Conservation (phyloP, 106 monocot species). For the Phalaenopsis aphrodite region DNA sequence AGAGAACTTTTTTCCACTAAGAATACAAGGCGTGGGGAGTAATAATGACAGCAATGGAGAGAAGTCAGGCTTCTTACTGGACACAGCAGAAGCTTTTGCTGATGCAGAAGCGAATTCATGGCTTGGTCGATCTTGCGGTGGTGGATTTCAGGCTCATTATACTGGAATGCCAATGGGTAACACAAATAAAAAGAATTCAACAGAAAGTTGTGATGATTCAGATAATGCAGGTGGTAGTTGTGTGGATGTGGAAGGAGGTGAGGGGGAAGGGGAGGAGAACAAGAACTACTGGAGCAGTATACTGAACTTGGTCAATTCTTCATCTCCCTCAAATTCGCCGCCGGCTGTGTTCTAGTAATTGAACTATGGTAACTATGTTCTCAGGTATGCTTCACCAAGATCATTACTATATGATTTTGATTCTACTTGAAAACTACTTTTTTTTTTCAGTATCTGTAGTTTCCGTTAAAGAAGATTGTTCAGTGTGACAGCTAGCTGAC, state of each 20-base stretch:
- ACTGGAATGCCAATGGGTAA: background rate
- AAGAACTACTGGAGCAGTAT: conserved; percentile 60
- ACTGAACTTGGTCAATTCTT: conserved; percentile 44
- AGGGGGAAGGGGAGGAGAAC: conserved; percentile 25
- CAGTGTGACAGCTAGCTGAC: no score
- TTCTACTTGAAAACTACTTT: background rate
- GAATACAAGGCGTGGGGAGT: background rate
- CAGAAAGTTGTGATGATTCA: conserved; percentile 5
- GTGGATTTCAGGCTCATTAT: background rate
- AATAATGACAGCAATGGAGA: background rate
- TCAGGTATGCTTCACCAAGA: background rate
- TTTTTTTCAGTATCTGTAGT: background rate
- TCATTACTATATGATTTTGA: background rate
- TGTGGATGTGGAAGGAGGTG: conserved; percentile 8
- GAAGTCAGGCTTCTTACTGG: background rate
- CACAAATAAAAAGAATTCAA: background rate
- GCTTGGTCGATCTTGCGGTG: background rate
- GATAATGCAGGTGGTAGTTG: conserved; percentile 7
- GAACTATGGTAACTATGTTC: background rate
- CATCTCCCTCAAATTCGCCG: conserved; percentile 18
- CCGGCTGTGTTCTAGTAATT: conserved; percentile 20
- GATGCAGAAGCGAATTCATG: background rate
- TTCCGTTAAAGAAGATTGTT: background rate
- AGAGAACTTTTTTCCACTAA: background rate
- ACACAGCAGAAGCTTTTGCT: background rate